phyloP scores from a whole-genome alignment of 805 yeast species.

The Yamadazyma insecticola region DNA sequence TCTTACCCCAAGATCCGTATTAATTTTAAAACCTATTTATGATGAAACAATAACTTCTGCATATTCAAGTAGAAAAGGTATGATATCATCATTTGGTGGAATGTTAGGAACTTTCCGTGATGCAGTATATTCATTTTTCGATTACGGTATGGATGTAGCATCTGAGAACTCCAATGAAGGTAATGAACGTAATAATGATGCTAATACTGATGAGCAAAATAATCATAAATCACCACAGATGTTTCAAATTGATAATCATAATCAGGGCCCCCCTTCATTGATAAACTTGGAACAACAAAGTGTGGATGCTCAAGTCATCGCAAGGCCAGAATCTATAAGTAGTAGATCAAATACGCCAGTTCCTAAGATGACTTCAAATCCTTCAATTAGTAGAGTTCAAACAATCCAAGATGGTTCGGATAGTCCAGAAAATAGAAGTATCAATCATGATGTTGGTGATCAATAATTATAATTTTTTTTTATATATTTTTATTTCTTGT shows the following conservation, averaged over 20 bases:
- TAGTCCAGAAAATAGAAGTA: too few species aligned
- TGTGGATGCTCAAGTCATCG: background rate
- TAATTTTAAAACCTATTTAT: slow-evolving; percentile 63
- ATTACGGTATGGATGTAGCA: slow-evolving; percentile 31
- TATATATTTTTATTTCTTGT: too few species aligned
- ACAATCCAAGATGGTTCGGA: slow-evolving; percentile 8
- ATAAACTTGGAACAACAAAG: slow-evolving; percentile 7
- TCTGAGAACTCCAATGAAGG: background rate
- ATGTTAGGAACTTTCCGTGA: slow-evolving; percentile 14
- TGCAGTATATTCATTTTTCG: slow-evolving; percentile 38
- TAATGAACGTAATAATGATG: background rate
- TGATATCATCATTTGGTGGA: slow-evolving; percentile 6
- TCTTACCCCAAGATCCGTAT: slow-evolving; percentile 67
- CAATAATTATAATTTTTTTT: too few species aligned
- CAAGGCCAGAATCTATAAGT: background rate
- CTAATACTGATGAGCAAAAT: background rate
- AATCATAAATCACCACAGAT: slow-evolving; percentile 8
- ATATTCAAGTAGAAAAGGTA: slow-evolving; percentile 8
- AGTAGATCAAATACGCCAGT: background rate
- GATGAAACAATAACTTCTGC: slow-evolving; percentile 16
- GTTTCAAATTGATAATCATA: slow-evolving; percentile 6
- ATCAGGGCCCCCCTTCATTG: slow-evolving; percentile 6
- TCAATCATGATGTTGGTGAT: too few species aligned
- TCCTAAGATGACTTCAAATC: background rate
- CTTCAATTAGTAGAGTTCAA: slow-evolving; percentile 14